phyloP scores from a whole-genome alignment of 257 asterid species.

The Perilla frutescens region DNA sequence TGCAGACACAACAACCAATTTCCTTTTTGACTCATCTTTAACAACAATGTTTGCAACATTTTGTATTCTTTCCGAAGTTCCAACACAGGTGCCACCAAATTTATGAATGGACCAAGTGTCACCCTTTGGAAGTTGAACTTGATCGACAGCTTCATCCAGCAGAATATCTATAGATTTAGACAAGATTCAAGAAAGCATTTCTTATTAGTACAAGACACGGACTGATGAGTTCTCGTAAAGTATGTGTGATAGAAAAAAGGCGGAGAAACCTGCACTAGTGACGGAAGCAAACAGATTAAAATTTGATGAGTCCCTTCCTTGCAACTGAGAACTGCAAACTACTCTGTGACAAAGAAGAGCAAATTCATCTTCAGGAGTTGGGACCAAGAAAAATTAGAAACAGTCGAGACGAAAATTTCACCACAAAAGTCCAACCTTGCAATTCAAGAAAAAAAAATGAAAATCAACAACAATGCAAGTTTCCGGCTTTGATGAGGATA shows the following conservation, averaged over 20 bases:
- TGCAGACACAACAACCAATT: constrained; percentile 92
- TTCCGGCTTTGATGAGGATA: background rate
- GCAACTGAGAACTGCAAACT: constrained; percentile 45
- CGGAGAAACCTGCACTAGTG: constrained; percentile 61
- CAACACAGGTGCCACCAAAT: constrained; percentile 98
- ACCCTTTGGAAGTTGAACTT: constrained; percentile 72
- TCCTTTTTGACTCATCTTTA: constrained; percentile 74
- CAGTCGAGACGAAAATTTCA: constrained; percentile 7
- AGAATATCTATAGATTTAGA: constrained; percentile 44
- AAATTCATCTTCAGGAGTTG: constrained; percentile 25
- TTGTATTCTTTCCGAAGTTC: constrained; percentile 81
- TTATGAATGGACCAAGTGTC: constrained; percentile 94
- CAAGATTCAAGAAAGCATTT: constrained; percentile 14
- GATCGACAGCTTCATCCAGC: constrained; percentile 61
- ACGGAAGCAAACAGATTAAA: constrained; percentile 59
- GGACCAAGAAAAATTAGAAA: constrained; percentile 3
- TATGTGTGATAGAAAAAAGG: background rate
- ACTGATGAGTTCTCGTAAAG: constrained; percentile 1
- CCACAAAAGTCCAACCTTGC: constrained; percentile 12
- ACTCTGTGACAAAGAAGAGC: constrained; percentile 49
- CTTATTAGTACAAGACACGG: constrained; percentile 8
- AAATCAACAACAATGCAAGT: background rate
- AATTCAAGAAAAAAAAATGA: constrained; percentile 4
- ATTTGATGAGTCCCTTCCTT: constrained; percentile 47
- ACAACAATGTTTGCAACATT: constrained; percentile 85